Conservation (phyloP, 352 stramenopile genomes). For the Pythium phragmitis region DNA sequence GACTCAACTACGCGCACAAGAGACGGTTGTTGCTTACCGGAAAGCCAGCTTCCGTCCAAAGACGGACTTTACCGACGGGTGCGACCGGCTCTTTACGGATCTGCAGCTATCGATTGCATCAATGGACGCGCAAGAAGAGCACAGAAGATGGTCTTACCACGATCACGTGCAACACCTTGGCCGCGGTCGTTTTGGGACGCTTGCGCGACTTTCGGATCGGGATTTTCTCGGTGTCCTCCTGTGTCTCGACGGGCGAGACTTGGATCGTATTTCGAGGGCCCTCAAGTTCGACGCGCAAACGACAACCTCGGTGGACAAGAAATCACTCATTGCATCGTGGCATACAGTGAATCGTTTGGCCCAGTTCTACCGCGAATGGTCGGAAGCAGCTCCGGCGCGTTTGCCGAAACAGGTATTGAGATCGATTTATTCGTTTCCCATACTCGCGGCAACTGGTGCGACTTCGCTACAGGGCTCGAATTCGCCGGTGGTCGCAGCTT, state of each 20-base stretch:
- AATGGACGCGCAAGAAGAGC: constrained; percentile 10
- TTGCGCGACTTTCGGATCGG: constrained; percentile 17
- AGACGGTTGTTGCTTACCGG: constrained; percentile 1
- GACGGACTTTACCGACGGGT: constrained; percentile 8
- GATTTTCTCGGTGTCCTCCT: constrained; percentile 23
- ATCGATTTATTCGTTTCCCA: constrained; percentile 7
- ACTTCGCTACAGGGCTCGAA: neutral
- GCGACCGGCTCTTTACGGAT: constrained; percentile 11
- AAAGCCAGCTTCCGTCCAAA: constrained; percentile 19
- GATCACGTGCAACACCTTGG: neutral
- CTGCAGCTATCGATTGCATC: constrained; percentile 17
- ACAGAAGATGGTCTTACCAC: constrained; percentile 3
- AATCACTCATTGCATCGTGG: constrained; percentile 22
- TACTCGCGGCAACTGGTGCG: constrained; percentile 1
- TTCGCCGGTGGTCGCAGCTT: constrained; percentile 11
- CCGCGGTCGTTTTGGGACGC: constrained; percentile 9
- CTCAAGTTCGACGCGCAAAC: neutral
- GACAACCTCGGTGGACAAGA: neutral
- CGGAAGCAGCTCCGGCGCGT: neutral
- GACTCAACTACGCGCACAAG: neutral
- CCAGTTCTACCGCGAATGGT: constrained; percentile 16
- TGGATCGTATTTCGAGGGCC: constrained; percentile 10
- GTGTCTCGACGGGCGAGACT: constrained; percentile 20
- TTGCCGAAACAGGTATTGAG: neutral
- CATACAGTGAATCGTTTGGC: constrained; percentile 25